These are phyloP conservation scores for Carex myosuroides DNA, from an alignment of 176 grass and related monocot genomes.

Conservation along the genomic window DNA sequence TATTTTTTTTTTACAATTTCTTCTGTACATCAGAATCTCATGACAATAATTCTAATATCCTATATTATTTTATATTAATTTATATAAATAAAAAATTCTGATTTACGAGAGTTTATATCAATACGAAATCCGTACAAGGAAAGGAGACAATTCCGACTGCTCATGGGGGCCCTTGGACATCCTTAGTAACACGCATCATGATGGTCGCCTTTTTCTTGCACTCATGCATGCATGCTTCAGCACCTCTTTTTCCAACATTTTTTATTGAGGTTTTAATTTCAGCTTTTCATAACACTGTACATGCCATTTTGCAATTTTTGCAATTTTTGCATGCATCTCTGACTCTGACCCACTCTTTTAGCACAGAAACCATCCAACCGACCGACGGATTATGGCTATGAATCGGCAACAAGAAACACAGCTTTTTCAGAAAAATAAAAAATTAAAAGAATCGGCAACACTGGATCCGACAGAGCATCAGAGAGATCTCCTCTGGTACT, in stretches of 20 bases:
- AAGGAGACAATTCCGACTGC: not conserved
- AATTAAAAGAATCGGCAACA: not conserved
- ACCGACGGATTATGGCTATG: constrained; percentile 1
- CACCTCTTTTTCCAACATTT: not conserved
- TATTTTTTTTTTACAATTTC: too few relatives aligned
- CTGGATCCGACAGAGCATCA: not conserved
- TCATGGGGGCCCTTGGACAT: not conserved
- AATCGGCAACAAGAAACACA: too few relatives aligned
- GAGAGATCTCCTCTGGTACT: not conserved
- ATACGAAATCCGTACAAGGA: not conserved
- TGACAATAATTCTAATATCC: too few relatives aligned
- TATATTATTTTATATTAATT: too few relatives aligned
- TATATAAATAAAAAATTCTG: too few relatives aligned
- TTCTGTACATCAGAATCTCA: too few relatives aligned
- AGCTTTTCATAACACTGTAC: not conserved
- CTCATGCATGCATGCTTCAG: not conserved
- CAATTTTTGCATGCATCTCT: constrained; percentile 3
- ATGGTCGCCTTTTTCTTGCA: not conserved
- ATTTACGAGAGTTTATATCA: not conserved
- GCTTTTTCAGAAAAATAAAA: too few relatives aligned
- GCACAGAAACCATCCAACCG: not conserved
- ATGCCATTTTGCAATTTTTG: not conserved
- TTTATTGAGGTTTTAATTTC: not conserved
- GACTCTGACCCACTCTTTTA: constrained; percentile 2
- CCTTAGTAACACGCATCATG: constrained; percentile 5